Percentiles rank a stretch among this genome's conserved stretches.
These are phyloP conservation scores for Trichopus zeylanicus DNA, from an alignment of 116 monocot genomes.

Conservation along the genomic window DNA sequence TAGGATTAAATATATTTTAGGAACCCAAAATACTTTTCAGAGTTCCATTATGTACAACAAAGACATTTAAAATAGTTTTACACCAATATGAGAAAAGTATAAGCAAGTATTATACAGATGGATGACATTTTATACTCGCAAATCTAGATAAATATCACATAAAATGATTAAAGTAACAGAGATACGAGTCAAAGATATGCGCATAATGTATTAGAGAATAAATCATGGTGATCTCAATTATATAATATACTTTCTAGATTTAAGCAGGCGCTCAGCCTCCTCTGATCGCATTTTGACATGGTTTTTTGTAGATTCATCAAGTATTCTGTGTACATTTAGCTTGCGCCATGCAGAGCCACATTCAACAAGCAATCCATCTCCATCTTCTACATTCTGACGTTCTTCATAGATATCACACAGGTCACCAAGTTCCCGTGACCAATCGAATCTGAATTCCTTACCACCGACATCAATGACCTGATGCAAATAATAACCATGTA, in stretches of 20 bases:
- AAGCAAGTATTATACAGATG: no score
- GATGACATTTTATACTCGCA: no score
- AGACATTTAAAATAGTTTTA: not conserved
- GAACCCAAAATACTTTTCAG: not conserved
- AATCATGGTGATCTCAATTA: not conserved
- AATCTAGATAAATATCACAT: no score
- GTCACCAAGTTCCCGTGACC: conserved; percentile 68
- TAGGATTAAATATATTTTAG: not conserved
- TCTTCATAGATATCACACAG: conserved; percentile 96
- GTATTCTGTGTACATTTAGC: conserved; percentile 80
- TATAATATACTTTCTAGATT: conserved; percentile 72
- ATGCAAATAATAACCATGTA: conserved; percentile 16
- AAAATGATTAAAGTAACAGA: no score
- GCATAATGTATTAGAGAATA: not conserved
- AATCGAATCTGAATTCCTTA: conserved; percentile 90
- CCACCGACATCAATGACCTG: conserved; percentile 90
- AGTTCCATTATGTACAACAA: no score
- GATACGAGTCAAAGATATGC: not conserved
- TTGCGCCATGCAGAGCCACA: conserved; percentile 87
- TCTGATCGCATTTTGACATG: conserved; percentile 95
- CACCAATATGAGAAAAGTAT: no score
- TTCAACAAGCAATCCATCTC: conserved; percentile 85
- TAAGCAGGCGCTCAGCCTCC: conserved; percentile 74
- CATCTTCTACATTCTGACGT: conserved; percentile 62
- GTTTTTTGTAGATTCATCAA: conserved; percentile 87